Evolutionary conservation across 805 yeast species (phyloP), one percentile per base, ranked within the genome.

Genomic region (Schwanniomyces pseudopolymorphus): DNA sequence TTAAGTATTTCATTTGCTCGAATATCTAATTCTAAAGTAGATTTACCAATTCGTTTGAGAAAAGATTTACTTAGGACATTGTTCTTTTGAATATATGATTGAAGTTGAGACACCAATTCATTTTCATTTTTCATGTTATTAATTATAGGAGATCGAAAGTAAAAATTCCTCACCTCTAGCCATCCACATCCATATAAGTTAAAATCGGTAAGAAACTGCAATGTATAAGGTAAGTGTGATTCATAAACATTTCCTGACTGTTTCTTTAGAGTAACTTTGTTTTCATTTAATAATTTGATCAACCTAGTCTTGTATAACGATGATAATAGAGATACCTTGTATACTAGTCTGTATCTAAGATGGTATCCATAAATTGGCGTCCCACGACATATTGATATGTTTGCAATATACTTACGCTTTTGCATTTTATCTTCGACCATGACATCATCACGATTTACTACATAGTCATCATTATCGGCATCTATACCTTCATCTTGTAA

Each of bases 141-240:
- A 5, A 67, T 40, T 1, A 83, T 54, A 0, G 95, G 94, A 3
- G 67, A 58, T 44, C 96, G 61, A 60, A 86, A 85, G 50, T 66
- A 77, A 20, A 78, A 66, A 3, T 67, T 52, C 2, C 60, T 55
- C 0, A 84, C 46, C 14, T 75, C 66, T 19, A 91, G 49, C 92
- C 96, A 88, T 4, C 84, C 83, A 63, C 97, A 88, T 1, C 96
- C 95, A 59, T 77, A 88, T 25, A 92, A 64, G 58, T 92, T 91
- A 64, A 77, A 89, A 59, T 94, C 99, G 0, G 87, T 74, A 22
- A 89, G 62, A 58, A 92, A 89, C 58, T 94, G 97, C 5, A 89
- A 63, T 1, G 79, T 58, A 54, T 73, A 85, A 0, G 96, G 90
- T 10, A 92, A 75, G 58, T 94, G 98, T 0, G 90, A 73, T 57